Percentiles rank a stretch among this genome's conserved stretches.
phyloP scores from a whole-genome alignment of 768 basidiomycete species.

The Boletus reticuloceps region DNA sequence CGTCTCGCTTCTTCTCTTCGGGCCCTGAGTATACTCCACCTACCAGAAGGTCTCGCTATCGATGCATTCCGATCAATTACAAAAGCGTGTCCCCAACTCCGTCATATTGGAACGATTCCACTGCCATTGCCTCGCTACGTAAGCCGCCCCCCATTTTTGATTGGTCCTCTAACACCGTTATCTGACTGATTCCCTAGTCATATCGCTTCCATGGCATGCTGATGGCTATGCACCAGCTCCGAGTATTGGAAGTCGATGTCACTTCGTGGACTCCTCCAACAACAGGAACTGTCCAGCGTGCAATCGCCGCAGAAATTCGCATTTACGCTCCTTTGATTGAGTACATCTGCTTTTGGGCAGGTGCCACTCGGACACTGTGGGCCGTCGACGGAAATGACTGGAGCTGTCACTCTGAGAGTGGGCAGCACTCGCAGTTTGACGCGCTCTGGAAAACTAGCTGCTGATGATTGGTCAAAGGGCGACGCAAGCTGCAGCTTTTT shows the following conservation, averaged over 20 bases:
- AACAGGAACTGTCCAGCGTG: constrained; percentile 31
- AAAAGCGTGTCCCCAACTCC: constrained; percentile 33
- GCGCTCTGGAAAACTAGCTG: constrained; percentile 29
- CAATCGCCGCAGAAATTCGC: constrained; percentile 38
- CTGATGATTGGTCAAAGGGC: constrained; percentile 10
- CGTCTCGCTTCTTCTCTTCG: constrained; percentile 32
- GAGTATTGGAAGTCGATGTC: constrained; percentile 37
- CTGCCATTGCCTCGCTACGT: constrained; percentile 37
- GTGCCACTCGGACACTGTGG: constrained; percentile 29
- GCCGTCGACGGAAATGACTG: constrained; percentile 36
- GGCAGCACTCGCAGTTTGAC: constrained; percentile 27
- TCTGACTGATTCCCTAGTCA: constrained; percentile 30
- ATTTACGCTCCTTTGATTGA: constrained; percentile 37
- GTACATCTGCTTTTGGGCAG: constrained; percentile 35
- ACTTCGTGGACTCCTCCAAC: constrained; percentile 34
- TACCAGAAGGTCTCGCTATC: constrained; percentile 32
- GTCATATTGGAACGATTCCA: constrained; percentile 39
- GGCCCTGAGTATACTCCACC: constrained; percentile 35
- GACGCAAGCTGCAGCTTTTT: constrained; percentile 17
- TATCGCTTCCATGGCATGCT: constrained; percentile 33
- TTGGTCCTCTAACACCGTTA: constrained; percentile 12
- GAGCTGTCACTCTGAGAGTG: constrained; percentile 25
- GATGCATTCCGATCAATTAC: constrained; percentile 34
- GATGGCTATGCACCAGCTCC: constrained; percentile 34
- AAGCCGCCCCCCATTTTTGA: constrained; percentile 13